phyloP scores from a whole-genome alignment of 441 rosid genomes.

The Arabidopsis lyrata region DNA sequence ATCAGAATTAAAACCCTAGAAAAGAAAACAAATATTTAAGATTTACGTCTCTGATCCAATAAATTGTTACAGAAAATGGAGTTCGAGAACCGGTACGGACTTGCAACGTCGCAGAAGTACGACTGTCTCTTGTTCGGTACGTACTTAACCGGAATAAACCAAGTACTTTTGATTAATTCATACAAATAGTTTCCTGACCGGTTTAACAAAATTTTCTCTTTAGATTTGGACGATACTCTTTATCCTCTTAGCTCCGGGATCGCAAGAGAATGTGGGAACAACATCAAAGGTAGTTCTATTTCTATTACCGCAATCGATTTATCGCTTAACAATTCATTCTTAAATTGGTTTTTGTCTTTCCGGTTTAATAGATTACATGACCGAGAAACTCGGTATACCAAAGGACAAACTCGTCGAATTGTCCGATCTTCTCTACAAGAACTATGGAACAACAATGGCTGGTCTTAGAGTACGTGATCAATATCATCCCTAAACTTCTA shows the following conservation, averaged over 20 bases:
- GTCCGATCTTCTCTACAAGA: slow-evolving; percentile 73
- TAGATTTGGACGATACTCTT: slow-evolving; percentile 96
- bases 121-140: slow-evolving; percentile 92
- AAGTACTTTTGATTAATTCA: not conserved
- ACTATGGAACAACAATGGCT: slow-evolving; percentile 98
- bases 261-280: slow-evolving; percentile 68
- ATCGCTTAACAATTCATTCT: not conserved
- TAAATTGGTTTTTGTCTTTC: not conserved
- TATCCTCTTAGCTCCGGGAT: slow-evolving; percentile 83
- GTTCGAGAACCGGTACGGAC: slow-evolving; percentile 56
- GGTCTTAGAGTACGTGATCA: slow-evolving; percentile 81
- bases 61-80: slow-evolving; percentile 56
- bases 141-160: slow-evolving; percentile 22
- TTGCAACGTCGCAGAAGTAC: slow-evolving; percentile 50
- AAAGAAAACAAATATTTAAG: not conserved
- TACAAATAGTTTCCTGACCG: not conserved
- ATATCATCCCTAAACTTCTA: not conserved
- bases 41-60: slow-evolving; percentile 35
- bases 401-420: slow-evolving; percentile 61
- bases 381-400: slow-evolving; percentile 75
- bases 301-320: not conserved
- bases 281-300: slow-evolving; percentile 68
- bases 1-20: slow-evolving; percentile 22
- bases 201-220: slow-evolving; percentile 21
- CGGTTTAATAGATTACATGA: slow-evolving; percentile 72